Percentiles rank a stretch among this genome's conserved stretches.
phyloP scores from a whole-genome alignment of 2,329 filamentous ascomycete genomes.

The Aaosphaeria pasadenensis region DNA sequence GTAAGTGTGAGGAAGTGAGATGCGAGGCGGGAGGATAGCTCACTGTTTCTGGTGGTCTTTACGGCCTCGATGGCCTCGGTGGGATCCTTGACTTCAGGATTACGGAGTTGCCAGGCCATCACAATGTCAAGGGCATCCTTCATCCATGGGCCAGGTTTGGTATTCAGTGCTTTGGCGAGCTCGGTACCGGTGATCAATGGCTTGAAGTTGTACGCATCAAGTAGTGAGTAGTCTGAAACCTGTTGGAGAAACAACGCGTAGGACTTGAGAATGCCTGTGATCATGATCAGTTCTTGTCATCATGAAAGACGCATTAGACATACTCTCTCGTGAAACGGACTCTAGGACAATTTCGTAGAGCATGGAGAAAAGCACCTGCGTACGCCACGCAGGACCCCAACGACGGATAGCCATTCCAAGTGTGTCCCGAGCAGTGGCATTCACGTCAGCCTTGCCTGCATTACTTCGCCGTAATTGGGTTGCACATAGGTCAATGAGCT shows the following conservation, averaged over 20 bases:
- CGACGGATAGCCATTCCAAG: conserved; percentile 72
- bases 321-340: conserved; percentile 42
- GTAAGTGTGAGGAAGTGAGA: conserved; percentile 60
- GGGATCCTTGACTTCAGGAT: conserved; percentile 65
- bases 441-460: conserved; percentile 43
- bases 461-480: conserved; percentile 47
- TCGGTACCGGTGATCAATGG: conserved; percentile 68
- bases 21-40: conserved; percentile 49
- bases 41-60: conserved; percentile 43
- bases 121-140: conserved; percentile 73
- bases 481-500: conserved; percentile 53
- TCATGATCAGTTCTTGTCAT: neutral
- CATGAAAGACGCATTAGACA: conserved; percentile 17
- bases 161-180: conserved; percentile 64
- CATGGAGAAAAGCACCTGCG: conserved; percentile 67
- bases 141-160: conserved; percentile 80
- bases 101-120: conserved; percentile 82
- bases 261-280: conserved; percentile 44
- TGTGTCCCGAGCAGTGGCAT: conserved; percentile 53
- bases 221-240: conserved; percentile 49
- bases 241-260: conserved; percentile 56
- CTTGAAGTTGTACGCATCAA: conserved; percentile 48
- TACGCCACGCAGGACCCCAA: conserved; percentile 71
- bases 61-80: conserved; percentile 46
- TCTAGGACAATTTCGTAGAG: conserved; percentile 57